These are phyloP conservation scores for Chamaenerion angustifolium DNA, from an alignment of 345 rosid species.

Conservation along the genomic window DNA sequence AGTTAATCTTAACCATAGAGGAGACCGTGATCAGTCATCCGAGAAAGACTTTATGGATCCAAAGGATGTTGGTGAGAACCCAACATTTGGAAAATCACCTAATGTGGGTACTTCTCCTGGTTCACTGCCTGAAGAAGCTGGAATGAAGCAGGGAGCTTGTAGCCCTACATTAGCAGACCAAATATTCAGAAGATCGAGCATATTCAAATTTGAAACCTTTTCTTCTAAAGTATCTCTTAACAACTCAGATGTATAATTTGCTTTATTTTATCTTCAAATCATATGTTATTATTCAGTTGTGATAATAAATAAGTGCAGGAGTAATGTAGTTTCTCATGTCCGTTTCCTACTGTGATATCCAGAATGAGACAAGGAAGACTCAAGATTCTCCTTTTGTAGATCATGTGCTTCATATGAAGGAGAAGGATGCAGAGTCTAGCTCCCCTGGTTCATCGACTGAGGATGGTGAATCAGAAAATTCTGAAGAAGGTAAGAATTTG, in stretches of 20 bases:
- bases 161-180: slow-evolving; percentile 24
- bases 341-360: slow-evolving; percentile 30
- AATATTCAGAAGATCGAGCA: slow-evolving; percentile 17
- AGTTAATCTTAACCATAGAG: slow-evolving; percentile 22
- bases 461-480: slow-evolving; percentile 32
- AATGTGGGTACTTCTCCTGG: slow-evolving; percentile 24
- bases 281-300: not conserved
- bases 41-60: slow-evolving; percentile 19
- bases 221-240: slow-evolving; percentile 23
- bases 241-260: slow-evolving; percentile 14
- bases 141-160: slow-evolving; percentile 17
- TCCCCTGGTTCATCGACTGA: slow-evolving; percentile 35
- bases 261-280: slow-evolving; percentile 12
- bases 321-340: slow-evolving; percentile 11
- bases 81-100: slow-evolving; percentile 44
- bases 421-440: slow-evolving; percentile 20
- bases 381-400: slow-evolving; percentile 24
- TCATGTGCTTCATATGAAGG: slow-evolving; percentile 16
- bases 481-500: slow-evolving; percentile 18
- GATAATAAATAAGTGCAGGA: not conserved
- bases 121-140: slow-evolving; percentile 31
- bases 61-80: slow-evolving; percentile 40
- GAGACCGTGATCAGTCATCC: slow-evolving; percentile 15
- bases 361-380: slow-evolving; percentile 37
- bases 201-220: slow-evolving; percentile 25